Percentiles rank a stretch among this genome's conserved stretches.
Conservation (phyloP, 306 rosid species). For the Cucumis hystrix region DNA sequence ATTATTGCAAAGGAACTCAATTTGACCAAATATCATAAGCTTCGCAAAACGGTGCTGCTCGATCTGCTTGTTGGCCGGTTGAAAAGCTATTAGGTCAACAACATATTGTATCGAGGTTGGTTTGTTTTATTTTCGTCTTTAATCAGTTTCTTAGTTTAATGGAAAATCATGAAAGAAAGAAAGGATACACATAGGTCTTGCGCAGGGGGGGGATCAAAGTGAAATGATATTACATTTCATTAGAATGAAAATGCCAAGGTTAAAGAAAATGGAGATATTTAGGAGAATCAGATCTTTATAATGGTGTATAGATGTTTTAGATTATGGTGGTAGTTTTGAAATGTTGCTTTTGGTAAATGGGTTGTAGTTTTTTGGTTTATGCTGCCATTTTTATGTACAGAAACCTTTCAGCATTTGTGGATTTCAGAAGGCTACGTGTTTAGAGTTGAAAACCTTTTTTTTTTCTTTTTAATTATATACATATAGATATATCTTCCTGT, state of each 20-base stretch:
- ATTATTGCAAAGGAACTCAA: not conserved
- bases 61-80: not conserved
- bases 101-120: not conserved
- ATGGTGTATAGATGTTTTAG: conserved; percentile 1
- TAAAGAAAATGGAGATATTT: conserved; percentile 1
- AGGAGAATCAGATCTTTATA: not conserved
- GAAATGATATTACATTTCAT: not conserved
- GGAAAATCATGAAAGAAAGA: not conserved
- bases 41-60: not conserved
- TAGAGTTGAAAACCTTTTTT: not conserved
- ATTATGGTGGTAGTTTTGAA: not conserved
- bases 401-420: conserved; percentile 1
- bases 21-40: not conserved
- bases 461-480: not conserved
- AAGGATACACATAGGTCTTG: not conserved
- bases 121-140: not conserved
- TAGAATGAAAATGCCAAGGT: not conserved
- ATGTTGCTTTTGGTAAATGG: not conserved
- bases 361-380: not conserved
- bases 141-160: not conserved
- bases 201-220: not conserved
- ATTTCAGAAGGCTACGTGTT: not conserved
- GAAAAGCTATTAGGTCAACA: not conserved
- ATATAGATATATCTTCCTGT: too few relatives aligned
- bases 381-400: conserved; percentile 2